Base-by-base conservation (phyloP, 257 asterid genomes). In the Solanum pinnatisectum region DNA sequence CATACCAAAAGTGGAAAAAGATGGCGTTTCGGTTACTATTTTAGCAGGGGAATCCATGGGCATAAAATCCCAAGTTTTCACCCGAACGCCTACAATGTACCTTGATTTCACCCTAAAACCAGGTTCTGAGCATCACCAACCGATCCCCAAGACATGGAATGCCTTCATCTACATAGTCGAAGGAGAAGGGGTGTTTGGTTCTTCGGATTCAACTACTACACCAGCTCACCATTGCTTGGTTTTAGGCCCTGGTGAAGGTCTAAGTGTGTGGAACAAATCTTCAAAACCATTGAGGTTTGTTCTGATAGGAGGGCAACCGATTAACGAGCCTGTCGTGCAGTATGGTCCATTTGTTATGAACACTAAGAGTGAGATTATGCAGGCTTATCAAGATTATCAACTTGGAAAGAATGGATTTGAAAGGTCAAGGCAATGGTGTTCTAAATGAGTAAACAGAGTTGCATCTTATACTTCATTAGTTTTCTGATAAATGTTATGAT, bases 271-370 rank as follows among this genome's bases (percentile, higher is more conserved):
- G 98, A 97, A 97, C 95, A 92, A 76, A 88, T 91, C 96, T 13
- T 88, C 93, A 1, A 82, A 70, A 44, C 81, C 93, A 63, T 72
- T 96, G 92, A 93, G 96, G 87, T 95, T 94, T 88, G 91, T 96
- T 77, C 84, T 96, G 91, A 93, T 95, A 3, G 95, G 93, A 4
- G 99, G 99, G 37, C 89, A 93, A 87, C 99, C 99, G 8, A 88
- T 96, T 15, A 93, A 93, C 67, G 99, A 96, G 87, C 98, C 98
- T 1, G 97, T 96, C 25, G 96, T 87, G 63, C 95, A 95, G 89
- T 94, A 94, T 73, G 99, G 99, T 74, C 99, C 99, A 22, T 96
- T 96, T 92, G 99, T 96, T 91, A 96, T 96, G 99, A 96, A 95
- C 92, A 93, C 99, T 8, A 93, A 95, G 73, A 96, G 93, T 84